phyloP scores from a whole-genome alignment of 345 rosid species.

The Boechera retrofracta region DNA sequence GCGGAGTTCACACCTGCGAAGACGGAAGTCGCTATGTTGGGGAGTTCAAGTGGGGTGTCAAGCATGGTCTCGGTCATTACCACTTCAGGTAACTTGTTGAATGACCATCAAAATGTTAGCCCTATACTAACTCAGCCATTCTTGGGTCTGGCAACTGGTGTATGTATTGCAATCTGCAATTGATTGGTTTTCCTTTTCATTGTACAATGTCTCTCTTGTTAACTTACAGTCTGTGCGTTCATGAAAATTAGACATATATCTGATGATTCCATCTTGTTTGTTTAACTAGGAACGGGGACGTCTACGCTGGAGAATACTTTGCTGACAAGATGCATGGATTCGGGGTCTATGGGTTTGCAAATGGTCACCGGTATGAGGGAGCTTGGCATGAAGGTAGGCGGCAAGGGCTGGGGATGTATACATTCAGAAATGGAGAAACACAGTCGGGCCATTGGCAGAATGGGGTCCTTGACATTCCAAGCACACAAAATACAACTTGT shows the following conservation, averaged over 20 bases:
- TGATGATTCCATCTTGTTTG: not conserved
- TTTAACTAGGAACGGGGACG: conserved; percentile 78
- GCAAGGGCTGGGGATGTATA: conserved; percentile 97
- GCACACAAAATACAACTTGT: conserved; percentile 66
- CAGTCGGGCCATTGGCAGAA: conserved; percentile 98
- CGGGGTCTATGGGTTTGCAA: conserved; percentile 84
- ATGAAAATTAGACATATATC: not conserved
- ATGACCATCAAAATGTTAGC: no score
- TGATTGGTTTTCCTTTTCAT: not conserved
- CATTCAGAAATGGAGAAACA: conserved; percentile 91
- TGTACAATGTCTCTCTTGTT: not conserved
- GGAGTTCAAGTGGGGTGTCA: conserved; percentile 94
- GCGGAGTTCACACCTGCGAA: conserved; percentile 94
- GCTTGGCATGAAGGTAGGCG: conserved; percentile 98
- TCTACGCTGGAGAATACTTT: conserved; percentile 94
- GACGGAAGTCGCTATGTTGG: conserved; percentile 95
- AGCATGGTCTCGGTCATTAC: conserved; percentile 95
- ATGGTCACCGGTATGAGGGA: conserved; percentile 94
- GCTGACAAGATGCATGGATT: conserved; percentile 99
- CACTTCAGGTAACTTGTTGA: conserved; percentile 73
- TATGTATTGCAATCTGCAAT: not conserved
- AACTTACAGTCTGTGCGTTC: not conserved
- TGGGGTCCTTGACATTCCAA: conserved; percentile 84
- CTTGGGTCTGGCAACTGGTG: not conserved
- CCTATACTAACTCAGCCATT: no score